These are phyloP conservation scores for Hypoxylon sp. DNA, from an alignment of 2,329 filamentous ascomycete genomes.

Conservation along the genomic window DNA sequence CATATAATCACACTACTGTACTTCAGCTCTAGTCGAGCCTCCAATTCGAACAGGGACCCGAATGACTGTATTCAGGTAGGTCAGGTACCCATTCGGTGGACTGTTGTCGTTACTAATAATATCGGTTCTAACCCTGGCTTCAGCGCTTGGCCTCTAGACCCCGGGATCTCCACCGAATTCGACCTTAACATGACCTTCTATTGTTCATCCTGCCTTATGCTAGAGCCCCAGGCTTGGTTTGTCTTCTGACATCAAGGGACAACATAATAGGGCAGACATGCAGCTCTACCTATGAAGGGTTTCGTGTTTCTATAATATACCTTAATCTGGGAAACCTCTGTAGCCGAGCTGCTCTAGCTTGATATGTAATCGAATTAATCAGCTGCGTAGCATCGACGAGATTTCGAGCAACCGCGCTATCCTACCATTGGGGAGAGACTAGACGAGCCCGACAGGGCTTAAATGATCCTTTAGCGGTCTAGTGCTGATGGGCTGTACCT, in stretches of 20 bases:
- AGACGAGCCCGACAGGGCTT: slow-evolving; percentile 25
- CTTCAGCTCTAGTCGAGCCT: slow-evolving; percentile 11
- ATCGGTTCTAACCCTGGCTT: slow-evolving; percentile 14
- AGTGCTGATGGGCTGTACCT: slow-evolving; percentile 37
- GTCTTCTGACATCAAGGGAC: neutral
- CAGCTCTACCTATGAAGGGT: neutral
- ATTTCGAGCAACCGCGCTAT: slow-evolving; percentile 23
- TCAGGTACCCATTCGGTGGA: too few species aligned
- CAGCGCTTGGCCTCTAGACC: slow-evolving; percentile 15
- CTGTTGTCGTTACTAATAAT: slow-evolving; percentile 19
- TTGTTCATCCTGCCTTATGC: slow-evolving; percentile 7
- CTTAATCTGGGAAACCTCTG: neutral
- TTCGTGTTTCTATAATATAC: neutral
- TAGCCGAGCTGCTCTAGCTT: neutral
- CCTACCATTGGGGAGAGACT: slow-evolving; percentile 1
- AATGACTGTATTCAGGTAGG: neutral
- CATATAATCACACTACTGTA: slow-evolving; percentile 13
- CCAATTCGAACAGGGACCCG: slow-evolving; percentile 7
- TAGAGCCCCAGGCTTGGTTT: slow-evolving; percentile 4
- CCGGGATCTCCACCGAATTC: slow-evolving; percentile 24
- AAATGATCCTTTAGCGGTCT: slow-evolving; percentile 20
- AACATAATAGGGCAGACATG: neutral
- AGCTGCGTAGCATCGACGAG: slow-evolving; percentile 12
- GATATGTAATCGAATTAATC: slow-evolving; percentile 19
- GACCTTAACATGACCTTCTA: slow-evolving; percentile 11